Evolutionary conservation across 805 yeast genomes (phyloP).

Genomic region (Yamadazyma scolyti): DNA sequence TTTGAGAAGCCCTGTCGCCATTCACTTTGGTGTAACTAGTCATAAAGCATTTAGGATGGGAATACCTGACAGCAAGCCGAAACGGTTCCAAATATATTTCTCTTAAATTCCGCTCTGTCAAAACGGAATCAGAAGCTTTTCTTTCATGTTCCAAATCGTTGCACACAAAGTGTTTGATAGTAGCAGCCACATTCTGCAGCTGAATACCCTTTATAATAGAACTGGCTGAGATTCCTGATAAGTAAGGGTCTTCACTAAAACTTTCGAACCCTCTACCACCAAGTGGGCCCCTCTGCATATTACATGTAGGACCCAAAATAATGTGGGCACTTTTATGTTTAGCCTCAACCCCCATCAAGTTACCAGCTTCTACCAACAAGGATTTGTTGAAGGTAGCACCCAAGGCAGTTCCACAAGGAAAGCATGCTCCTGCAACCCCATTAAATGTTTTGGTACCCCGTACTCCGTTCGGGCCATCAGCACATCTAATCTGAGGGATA

Average conservation of each 20-base stretch:
- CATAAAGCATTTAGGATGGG: slow-evolving; percentile 28
- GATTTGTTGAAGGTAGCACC: slow-evolving; percentile 35
- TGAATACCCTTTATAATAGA: slow-evolving; percentile 27
- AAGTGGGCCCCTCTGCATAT: slow-evolving; percentile 30
- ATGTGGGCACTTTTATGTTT: slow-evolving; percentile 26
- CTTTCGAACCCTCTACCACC: slow-evolving; percentile 35
- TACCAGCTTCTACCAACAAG: slow-evolving; percentile 24
- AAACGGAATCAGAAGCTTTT: slow-evolving; percentile 23
- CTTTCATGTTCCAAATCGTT: slow-evolving; percentile 31
- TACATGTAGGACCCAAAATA: slow-evolving; percentile 30
- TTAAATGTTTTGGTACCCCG: slow-evolving; percentile 28
- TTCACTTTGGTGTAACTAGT: slow-evolving; percentile 29
- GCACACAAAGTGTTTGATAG: slow-evolving; percentile 30
- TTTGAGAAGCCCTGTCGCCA: slow-evolving; percentile 27
- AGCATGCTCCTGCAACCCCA: slow-evolving; percentile 27
- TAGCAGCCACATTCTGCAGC: slow-evolving; percentile 24
- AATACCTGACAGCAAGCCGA: slow-evolving; percentile 26
- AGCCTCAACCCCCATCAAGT: slow-evolving; percentile 30
- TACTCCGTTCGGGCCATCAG: slow-evolving; percentile 34
- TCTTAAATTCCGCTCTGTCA: slow-evolving; percentile 28
- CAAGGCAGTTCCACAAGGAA: slow-evolving; percentile 33
- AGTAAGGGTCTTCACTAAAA: slow-evolving; percentile 29
- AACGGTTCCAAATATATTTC: slow-evolving; percentile 33
- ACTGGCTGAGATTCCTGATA: slow-evolving; percentile 24
- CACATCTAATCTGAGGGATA: slow-evolving; percentile 44